Evolutionary conservation across 345 rosid species (phyloP).

Genomic region (Luvunga scandens): DNA sequence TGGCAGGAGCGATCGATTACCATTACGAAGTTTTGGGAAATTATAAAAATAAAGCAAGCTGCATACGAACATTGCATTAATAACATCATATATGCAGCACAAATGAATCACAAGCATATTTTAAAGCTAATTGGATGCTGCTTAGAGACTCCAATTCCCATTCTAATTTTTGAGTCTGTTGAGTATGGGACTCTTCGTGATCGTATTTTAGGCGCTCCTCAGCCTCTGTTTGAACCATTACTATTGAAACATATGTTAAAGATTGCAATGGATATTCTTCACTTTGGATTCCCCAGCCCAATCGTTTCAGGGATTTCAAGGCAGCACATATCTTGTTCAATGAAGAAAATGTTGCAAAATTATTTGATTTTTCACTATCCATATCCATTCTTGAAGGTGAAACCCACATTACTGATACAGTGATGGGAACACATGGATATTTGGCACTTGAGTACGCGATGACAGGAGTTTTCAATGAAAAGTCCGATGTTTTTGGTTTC

Average conservation of each 20-base stretch:
- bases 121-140: too few species aligned
- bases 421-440: neutral
- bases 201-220: too few species aligned
- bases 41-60: too few species aligned
- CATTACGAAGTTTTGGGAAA: neutral
- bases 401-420: neutral
- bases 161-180: too few species aligned
- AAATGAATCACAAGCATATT: too few species aligned
- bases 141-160: too few species aligned
- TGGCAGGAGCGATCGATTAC: slow-evolving; percentile 4
- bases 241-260: slow-evolving; percentile 21
- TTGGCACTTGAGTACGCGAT: too few species aligned
- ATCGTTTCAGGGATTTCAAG: too few species aligned
- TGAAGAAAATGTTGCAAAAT: slow-evolving; percentile 6
- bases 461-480: too few species aligned
- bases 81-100: too few species aligned
- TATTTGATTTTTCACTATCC: slow-evolving; percentile 12
- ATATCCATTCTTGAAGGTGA: slow-evolving; percentile 23
- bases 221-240: neutral
- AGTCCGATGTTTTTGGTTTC: slow-evolving; percentile 8
- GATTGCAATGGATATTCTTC: slow-evolving; percentile 12
- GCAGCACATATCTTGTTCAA: too few species aligned
- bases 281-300: too few species aligned
- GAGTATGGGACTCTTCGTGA: neutral
- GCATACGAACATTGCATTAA: neutral